Base-by-base conservation (phyloP, 1,139 yeast species). In the Maudiozyma humilis region DNA sequence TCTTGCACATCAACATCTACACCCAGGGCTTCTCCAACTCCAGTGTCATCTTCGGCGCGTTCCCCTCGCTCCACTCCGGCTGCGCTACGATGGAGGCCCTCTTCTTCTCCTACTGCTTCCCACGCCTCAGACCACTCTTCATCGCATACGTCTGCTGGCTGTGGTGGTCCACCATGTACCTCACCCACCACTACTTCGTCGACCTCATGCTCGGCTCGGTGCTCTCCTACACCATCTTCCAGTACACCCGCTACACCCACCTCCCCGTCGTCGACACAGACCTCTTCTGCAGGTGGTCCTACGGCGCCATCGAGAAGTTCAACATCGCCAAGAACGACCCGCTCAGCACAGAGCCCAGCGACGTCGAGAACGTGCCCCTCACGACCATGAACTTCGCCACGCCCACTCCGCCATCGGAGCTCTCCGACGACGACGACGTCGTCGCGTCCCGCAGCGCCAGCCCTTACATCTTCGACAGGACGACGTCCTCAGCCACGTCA, bases 91-190 rank as follows among this genome's bases (percentile, higher is more conserved):
- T 89, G 87, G 95, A 88, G 62, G 95, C 91, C 4, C 69, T 88
- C 51, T 89, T 89, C 63, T 70, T 89, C 56, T 71, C 82, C 35
- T 87, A 87, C 71, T 68, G 87, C 47, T 88, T 89, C 63, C 97
- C 97, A 19, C 72, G 67, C 44, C 71, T 69, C 47, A 72, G 76
- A 12, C 75, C 80, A 4, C 56, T 81, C 13, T 85, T 89, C 71
- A 73, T 82, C 62, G 67, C 70, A 25, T 89, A 89, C 63, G 94
- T 87, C 18, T 68, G 80, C 52, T 87, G 95, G 95, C 75, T 89
- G 55, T 89, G 97, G 96, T 89, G 97, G 97, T 76, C 93, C 41
- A 89, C 97, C 16, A 89, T 89, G 97, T 89, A 89, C 66, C 74
- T 89, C 58, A 88, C 96, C 1, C 97, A 89, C 65, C 97, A 89